phyloP scores from a whole-genome alignment of 1,284 basidiomycete genomes.

The Boletus subluridellus region DNA sequence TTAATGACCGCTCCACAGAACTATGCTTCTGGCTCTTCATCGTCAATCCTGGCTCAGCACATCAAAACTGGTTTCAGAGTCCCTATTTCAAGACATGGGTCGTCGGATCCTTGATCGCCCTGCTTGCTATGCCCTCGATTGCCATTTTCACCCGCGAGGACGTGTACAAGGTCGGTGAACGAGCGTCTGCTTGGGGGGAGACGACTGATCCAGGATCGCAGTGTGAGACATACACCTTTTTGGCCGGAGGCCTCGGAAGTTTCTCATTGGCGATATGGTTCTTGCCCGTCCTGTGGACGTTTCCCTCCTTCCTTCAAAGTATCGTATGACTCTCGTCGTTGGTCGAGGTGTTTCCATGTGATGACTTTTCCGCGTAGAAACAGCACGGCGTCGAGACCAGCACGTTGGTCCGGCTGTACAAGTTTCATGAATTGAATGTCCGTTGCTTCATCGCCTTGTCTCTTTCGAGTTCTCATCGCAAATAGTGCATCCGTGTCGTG shows the following conservation, averaged over 20 bases:
- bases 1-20: slow-evolving; percentile 36
- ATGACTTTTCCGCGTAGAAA: slow-evolving; percentile 36
- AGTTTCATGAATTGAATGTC: no score
- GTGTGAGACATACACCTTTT: no score
- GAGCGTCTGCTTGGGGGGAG: neutral
- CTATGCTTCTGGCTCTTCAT: slow-evolving; percentile 81
- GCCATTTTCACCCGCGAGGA: slow-evolving; percentile 36
- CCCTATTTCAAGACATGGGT: slow-evolving; percentile 69
- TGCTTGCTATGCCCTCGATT: slow-evolving; percentile 65
- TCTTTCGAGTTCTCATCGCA: no score
- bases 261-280: slow-evolving; percentile 67
- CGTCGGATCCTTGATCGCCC: slow-evolving; percentile 55
- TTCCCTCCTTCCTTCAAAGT: slow-evolving; percentile 59
- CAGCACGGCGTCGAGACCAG: slow-evolving; percentile 53
- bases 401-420: no score
- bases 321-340: slow-evolving; percentile 43
- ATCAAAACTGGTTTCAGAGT: slow-evolving; percentile 73
- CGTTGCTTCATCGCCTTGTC: no score
- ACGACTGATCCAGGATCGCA: slow-evolving; percentile 2
- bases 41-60: slow-evolving; percentile 55
- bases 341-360: neutral
- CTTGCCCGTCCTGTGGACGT: slow-evolving; percentile 63
- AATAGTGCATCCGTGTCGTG: no score
- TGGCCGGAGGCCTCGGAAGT: slow-evolving; percentile 61
- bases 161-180: slow-evolving; percentile 49